Percentiles rank a stretch among this genome's conserved stretches.
These are phyloP conservation scores for Neurospora tetraspora DNA, from an alignment of 495 filamentous ascomycete species.

Conservation along the genomic window DNA sequence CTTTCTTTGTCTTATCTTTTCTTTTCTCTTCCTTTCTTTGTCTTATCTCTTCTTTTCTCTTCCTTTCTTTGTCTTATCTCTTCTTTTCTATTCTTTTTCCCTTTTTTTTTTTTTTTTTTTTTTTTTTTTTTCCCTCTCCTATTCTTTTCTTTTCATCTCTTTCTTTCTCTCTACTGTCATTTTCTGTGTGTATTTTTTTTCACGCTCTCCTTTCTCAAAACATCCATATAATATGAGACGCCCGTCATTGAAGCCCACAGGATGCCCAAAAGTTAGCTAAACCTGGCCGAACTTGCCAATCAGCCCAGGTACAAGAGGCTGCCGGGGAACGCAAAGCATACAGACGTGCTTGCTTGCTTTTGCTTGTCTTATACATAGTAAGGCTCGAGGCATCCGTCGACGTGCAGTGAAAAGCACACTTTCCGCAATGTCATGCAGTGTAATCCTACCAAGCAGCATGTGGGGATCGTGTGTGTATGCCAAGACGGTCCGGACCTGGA, in stretches of 20 bases:
- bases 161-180: too few relatives aligned
- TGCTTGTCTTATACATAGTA: neutral
- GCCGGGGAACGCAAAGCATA: neutral
- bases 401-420: neutral
- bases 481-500: neutral
- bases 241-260: too few relatives aligned
- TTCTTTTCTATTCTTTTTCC: neutral
- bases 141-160: neutral
- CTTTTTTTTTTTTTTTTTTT: neutral
- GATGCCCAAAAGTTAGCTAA: too few relatives aligned
- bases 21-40: neutral
- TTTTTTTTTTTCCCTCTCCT: neutral
- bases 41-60: neutral
- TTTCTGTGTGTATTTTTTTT: neutral
- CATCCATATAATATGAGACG: neutral
- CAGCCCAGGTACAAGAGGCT: neutral
- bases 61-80: too few relatives aligned
- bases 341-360: neutral
- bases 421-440: neutral
- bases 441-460: neutral
- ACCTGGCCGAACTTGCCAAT: neutral
- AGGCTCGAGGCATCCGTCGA: neutral
- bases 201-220: neutral
- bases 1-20: neutral
- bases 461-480: neutral